Conservation (phyloP, 495 filamentous ascomycete species). For the Penicillium argentinense region DNA sequence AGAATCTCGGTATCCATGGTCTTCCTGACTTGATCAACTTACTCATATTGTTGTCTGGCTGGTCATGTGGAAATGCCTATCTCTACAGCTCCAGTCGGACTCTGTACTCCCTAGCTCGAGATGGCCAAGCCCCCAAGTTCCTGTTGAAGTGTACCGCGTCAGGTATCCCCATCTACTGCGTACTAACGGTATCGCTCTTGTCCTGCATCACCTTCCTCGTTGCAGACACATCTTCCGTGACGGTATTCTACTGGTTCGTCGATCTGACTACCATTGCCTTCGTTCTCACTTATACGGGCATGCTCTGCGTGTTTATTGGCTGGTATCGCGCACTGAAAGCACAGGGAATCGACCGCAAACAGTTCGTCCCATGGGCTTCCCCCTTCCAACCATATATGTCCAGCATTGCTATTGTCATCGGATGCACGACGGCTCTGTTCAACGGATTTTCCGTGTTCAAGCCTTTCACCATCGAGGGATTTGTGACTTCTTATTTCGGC, state of each 20-base stretch:
- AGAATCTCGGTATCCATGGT: slow-evolving; percentile 57
- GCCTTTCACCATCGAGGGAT: slow-evolving; percentile 33
- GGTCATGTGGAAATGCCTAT: slow-evolving; percentile 72
- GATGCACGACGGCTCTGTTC: slow-evolving; percentile 22
- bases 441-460: slow-evolving; percentile 36
- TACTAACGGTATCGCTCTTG: slow-evolving; percentile 52
- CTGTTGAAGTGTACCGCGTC: slow-evolving; percentile 28
- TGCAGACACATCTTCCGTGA: slow-evolving; percentile 49
- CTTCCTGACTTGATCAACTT: slow-evolving; percentile 75
- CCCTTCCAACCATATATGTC: slow-evolving; percentile 32
- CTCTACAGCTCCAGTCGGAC: slow-evolving; percentile 73
- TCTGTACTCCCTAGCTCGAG: slow-evolving; percentile 70
- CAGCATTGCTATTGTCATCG: slow-evolving; percentile 23
- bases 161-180: slow-evolving; percentile 63
- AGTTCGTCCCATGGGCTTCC: slow-evolving; percentile 27
- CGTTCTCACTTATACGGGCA: slow-evolving; percentile 57
- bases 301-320: slow-evolving; percentile 53
- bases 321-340: slow-evolving; percentile 58
- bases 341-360: slow-evolving; percentile 51
- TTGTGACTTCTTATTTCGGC: slow-evolving; percentile 35
- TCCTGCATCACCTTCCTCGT: slow-evolving; percentile 65
- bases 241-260: slow-evolving; percentile 60
- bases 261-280: slow-evolving; percentile 51
- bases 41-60: slow-evolving; percentile 64
- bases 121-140: slow-evolving; percentile 62